Percentiles rank a stretch among this genome's conserved stretches.
phyloP scores from a whole-genome alignment of 345 rosid species.

The Boechera stricta region DNA sequence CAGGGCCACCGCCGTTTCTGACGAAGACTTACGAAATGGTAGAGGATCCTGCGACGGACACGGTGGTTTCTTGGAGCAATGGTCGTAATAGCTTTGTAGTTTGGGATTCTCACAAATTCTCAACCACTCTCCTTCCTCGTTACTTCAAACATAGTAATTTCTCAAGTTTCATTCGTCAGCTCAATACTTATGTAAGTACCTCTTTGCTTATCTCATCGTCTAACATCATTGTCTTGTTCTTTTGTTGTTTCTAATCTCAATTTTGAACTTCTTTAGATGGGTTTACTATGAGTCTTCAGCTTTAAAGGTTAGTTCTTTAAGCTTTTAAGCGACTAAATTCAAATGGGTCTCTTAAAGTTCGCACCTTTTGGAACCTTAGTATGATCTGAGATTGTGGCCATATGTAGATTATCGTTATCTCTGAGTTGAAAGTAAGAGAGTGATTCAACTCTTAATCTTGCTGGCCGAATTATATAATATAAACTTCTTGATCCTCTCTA shows the following conservation, averaged over 20 bases:
- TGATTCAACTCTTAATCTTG: no score
- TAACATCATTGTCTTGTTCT: neutral
- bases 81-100: slow-evolving; percentile 68
- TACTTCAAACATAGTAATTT: slow-evolving; percentile 77
- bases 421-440: no score
- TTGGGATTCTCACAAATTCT: slow-evolving; percentile 66
- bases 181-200: slow-evolving; percentile 72
- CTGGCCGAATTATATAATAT: neutral
- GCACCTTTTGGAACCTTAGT: no score
- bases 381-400: neutral
- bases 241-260: slow-evolving; percentile 16
- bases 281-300: slow-evolving; percentile 38
- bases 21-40: slow-evolving; percentile 75
- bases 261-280: slow-evolving; percentile 44
- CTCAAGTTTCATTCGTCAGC: slow-evolving; percentile 82
- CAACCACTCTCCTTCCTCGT: slow-evolving; percentile 60
- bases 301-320: slow-evolving; percentile 41
- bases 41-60: slow-evolving; percentile 66
- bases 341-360: slow-evolving; percentile 4
- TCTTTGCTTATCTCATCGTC: neutral
- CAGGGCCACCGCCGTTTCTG: slow-evolving; percentile 80
- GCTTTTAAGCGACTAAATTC: neutral
- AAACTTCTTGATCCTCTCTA: neutral
- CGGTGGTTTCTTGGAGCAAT: slow-evolving; percentile 69
- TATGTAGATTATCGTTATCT: neutral